Percentiles rank a stretch among this genome's conserved stretches.
Conservation (phyloP, 768 basidiomycete genomes). For the Termitomyces sp. region DNA sequence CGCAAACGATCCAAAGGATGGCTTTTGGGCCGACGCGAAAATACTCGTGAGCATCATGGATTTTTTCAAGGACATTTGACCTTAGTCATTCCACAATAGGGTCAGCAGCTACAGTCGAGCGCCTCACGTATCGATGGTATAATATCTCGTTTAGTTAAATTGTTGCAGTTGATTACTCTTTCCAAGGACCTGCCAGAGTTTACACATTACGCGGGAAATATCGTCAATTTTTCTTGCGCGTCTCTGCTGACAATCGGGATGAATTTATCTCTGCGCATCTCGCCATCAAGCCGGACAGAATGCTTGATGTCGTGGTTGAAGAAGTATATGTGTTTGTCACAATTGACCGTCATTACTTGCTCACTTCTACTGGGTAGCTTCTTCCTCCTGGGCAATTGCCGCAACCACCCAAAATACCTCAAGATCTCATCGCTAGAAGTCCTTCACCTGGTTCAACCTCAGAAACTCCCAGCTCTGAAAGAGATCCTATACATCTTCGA, state of each 20-base stretch:
- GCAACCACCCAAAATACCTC: conserved; percentile 29
- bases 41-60: conserved; percentile 41
- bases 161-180: no score
- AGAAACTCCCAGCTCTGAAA: conserved; percentile 8
- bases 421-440: conserved; percentile 15
- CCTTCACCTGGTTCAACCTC: conserved; percentile 16
- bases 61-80: background rate
- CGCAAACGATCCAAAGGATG: conserved; percentile 45
- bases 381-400: conserved; percentile 29
- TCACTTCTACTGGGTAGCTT: conserved; percentile 22
- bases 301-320: conserved; percentile 58
- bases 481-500: conserved; percentile 1
- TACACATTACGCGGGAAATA: conserved; percentile 67
- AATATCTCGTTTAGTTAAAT: conserved; percentile 2
- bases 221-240: conserved; percentile 64
- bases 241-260: conserved; percentile 48
- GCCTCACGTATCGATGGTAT: conserved; percentile 70
- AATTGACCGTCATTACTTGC: background rate
- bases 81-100: conserved; percentile 21
- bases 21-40: conserved; percentile 70
- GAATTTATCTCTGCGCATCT: conserved; percentile 56
- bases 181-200: conserved; percentile 61
- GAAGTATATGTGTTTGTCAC: conserved; percentile 33
- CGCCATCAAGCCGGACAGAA: conserved; percentile 48
- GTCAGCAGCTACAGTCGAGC: conserved; percentile 52